These are phyloP conservation scores for Schwanniomyces pseudopolymorphus DNA, from an alignment of 805 yeast species.

Conservation along the genomic window DNA sequence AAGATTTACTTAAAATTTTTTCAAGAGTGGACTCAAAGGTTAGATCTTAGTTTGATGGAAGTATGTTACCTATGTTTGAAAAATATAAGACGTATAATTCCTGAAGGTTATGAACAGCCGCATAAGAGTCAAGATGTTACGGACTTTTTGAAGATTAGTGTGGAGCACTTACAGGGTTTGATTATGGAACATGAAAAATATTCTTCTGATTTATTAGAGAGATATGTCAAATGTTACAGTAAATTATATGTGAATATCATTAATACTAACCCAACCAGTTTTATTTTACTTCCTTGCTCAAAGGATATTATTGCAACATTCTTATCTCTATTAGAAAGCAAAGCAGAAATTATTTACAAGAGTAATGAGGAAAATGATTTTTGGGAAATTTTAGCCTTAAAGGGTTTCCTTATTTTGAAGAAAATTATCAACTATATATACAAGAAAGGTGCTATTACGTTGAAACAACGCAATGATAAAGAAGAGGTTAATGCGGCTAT, in stretches of 20 bases:
- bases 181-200: constrained; percentile 52
- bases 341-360: constrained; percentile 64
- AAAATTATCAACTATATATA: constrained; percentile 59
- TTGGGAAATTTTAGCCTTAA: constrained; percentile 75
- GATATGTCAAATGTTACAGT: constrained; percentile 70
- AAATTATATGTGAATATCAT: constrained; percentile 68
- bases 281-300: constrained; percentile 66
- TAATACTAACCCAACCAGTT: constrained; percentile 63
- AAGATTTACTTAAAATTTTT: constrained; percentile 60
- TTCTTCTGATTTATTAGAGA: constrained; percentile 54
- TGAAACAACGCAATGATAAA: constrained; percentile 65
- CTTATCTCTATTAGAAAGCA: constrained; percentile 57
- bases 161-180: constrained; percentile 60
- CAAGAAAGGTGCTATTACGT: constrained; percentile 65
- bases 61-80: constrained; percentile 78
- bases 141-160: constrained; percentile 58
- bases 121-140: constrained; percentile 56
- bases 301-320: constrained; percentile 60
- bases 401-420: constrained; percentile 64
- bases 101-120: constrained; percentile 74
- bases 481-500: constrained; percentile 62
- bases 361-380: constrained; percentile 58
- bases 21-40: constrained; percentile 56
- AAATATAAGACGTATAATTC: constrained; percentile 66
- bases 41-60: constrained; percentile 60